These are phyloP conservation scores for Rhodotorula sp. DNA, from an alignment of 1,284 basidiomycete genomes.

Conservation along the genomic window DNA sequence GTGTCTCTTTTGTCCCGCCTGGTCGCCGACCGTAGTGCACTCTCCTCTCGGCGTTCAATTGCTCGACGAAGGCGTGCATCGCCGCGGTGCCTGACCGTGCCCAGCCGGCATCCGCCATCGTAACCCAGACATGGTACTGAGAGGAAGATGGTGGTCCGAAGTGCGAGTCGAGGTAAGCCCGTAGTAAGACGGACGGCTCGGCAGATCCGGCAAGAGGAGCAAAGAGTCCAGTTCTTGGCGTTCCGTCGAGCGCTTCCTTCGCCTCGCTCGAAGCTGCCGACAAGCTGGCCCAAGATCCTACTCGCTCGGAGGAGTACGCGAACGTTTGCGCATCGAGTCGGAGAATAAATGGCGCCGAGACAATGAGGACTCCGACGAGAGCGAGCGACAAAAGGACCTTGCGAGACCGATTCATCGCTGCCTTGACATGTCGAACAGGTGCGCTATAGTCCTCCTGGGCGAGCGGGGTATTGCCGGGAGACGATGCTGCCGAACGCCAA, in stretches of 20 bases:
- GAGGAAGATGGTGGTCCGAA: constrained; percentile 2
- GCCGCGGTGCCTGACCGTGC: constrained; percentile 23
- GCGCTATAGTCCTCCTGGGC: no score
- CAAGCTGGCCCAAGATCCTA: no score
- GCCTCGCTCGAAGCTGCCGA: no score
- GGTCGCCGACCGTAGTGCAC: not conserved
- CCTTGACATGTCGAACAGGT: no score
- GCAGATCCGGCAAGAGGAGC: not conserved
- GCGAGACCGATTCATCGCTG: no score
- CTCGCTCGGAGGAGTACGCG: no score
- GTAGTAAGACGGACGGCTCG: constrained; percentile 14
- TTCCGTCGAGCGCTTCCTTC: not conserved
- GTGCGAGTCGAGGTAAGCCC: constrained; percentile 22
- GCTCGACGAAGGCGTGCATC: constrained; percentile 20
- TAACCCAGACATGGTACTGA: constrained; percentile 30
- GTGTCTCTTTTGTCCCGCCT: constrained; percentile 16
- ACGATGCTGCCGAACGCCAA: no score
- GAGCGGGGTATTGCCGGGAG: no score
- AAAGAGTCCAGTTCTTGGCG: not conserved
- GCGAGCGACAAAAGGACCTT: not conserved
- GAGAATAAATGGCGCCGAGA: not conserved
- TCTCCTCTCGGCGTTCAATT: constrained; percentile 25
- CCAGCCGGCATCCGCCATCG: constrained; percentile 21
- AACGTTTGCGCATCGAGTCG: no score
- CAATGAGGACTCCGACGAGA: not conserved